phyloP scores from a whole-genome alignment of 2,329 filamentous ascomycete genomes.

The Plectosphaerella cucumerina region DNA sequence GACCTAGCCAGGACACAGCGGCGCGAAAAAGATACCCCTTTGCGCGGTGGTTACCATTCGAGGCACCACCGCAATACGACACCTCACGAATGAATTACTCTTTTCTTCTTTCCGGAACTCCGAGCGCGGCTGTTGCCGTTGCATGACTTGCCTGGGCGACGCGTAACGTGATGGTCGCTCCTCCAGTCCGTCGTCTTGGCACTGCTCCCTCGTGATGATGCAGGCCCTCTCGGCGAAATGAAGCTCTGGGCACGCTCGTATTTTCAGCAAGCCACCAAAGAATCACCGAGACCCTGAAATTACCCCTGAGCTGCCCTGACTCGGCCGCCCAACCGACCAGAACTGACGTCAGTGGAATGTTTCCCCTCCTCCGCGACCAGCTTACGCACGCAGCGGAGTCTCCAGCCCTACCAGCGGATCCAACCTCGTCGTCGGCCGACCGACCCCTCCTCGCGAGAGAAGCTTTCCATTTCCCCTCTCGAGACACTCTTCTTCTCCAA shows the following conservation, averaged over 20 bases:
- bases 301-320: neutral
- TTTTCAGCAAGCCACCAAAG: no score
- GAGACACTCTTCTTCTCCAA: no score
- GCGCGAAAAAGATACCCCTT: neutral
- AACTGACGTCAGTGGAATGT: neutral
- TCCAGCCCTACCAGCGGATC: neutral
- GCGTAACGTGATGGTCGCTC: no score
- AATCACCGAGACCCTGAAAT: neutral
- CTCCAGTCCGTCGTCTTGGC: no score
- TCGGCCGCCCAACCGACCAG: neutral
- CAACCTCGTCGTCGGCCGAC: no score
- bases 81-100: neutral
- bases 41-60: neutral
- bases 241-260: no score
- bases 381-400: slow-evolving; percentile 2
- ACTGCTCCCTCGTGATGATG: no score
- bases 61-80: neutral
- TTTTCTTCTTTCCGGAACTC: neutral
- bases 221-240: no score
- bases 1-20: neutral
- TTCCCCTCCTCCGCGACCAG: neutral
- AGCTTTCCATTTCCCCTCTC: no score
- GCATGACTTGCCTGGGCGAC: no score
- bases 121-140: neutral
- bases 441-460: no score